These are phyloP conservation scores for Selaginella moellendorffii DNA, from an alignment of 75 land plant species.

Conservation along the genomic window DNA sequence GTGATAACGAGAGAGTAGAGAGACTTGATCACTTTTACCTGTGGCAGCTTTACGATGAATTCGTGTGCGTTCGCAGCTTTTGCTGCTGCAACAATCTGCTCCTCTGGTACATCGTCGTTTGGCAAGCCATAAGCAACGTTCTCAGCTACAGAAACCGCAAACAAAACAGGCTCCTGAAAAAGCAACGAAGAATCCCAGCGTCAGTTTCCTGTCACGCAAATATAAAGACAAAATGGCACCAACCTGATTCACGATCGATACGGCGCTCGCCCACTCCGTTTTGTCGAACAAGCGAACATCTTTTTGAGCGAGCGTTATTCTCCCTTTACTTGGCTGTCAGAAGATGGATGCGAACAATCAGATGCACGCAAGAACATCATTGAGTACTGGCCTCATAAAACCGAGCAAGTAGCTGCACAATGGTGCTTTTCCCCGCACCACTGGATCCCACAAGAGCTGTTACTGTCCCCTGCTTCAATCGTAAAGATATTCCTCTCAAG, in stretches of 20 bases:
- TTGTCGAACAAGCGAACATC: conserved; percentile 93
- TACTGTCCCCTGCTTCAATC: conserved; percentile 57
- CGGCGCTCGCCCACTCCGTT: conserved; percentile 84
- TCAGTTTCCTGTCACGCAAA: no score
- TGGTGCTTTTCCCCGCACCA: conserved; percentile 98
- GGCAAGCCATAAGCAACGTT: conserved; percentile 98
- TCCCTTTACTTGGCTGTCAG: conserved; percentile 81
- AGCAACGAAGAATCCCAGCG: no score
- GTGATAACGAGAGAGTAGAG: neutral
- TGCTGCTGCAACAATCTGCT: conserved; percentile 77
- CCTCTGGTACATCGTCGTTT: conserved; percentile 69
- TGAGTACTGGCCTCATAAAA: conserved; percentile 81
- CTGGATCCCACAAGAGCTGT: conserved; percentile 95
- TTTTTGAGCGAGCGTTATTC: conserved; percentile 65
- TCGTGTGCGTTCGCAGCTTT: conserved; percentile 99
- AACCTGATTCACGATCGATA: conserved; percentile 97
- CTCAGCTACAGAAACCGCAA: conserved; percentile 91
- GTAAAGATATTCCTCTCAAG: conserved; percentile 51
- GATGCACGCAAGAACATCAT: neutral
- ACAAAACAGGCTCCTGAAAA: conserved; percentile 91
- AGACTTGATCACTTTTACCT: conserved; percentile 33
- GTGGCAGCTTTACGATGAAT: conserved; percentile 76
- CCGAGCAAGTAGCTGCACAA: conserved; percentile 91
- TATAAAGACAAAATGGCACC: no score
- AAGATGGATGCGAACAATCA: no score